Conservation (phyloP, 2,329 filamentous ascomycete species). For the Xylariaceae sp. region DNA sequence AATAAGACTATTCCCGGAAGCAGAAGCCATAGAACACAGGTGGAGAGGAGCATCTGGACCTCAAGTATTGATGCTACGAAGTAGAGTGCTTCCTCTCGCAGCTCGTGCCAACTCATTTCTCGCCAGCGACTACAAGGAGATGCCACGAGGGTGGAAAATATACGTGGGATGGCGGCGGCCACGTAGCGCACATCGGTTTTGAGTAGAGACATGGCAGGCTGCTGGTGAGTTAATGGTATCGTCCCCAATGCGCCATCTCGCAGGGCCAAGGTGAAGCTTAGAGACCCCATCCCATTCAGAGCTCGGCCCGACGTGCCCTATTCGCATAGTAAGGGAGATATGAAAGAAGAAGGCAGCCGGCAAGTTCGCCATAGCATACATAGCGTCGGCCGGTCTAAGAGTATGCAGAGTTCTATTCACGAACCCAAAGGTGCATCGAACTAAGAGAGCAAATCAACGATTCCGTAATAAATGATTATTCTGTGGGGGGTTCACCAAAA, state of each 20-base stretch:
- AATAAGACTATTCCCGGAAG: constrained; percentile 23
- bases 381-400: too few species aligned
- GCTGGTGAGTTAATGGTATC: constrained; percentile 27
- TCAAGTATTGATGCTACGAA: constrained; percentile 22
- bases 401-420: too few species aligned
- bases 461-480: background rate
- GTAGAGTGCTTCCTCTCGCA: constrained; percentile 16
- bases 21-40: constrained; percentile 22
- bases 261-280: constrained; percentile 25
- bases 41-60: constrained; percentile 20
- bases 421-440: background rate
- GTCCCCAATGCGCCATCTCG: constrained; percentile 26
- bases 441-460: background rate
- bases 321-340: background rate
- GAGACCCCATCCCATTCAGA: constrained; percentile 5
- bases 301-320: background rate
- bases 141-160: constrained; percentile 14
- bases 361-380: constrained; percentile 13
- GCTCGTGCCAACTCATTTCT: constrained; percentile 10
- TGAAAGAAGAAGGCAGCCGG: background rate
- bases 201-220: constrained; percentile 18
- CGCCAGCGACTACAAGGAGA: constrained; percentile 3
- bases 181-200: constrained; percentile 22
- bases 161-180: constrained; percentile 12
- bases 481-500: constrained; percentile 9